Evolutionary conservation across 192 early-diverging fungal genomes (phyloP), one percentile per base, ranked within the genome.

Genomic region (Polychytrium aggregatum): DNA sequence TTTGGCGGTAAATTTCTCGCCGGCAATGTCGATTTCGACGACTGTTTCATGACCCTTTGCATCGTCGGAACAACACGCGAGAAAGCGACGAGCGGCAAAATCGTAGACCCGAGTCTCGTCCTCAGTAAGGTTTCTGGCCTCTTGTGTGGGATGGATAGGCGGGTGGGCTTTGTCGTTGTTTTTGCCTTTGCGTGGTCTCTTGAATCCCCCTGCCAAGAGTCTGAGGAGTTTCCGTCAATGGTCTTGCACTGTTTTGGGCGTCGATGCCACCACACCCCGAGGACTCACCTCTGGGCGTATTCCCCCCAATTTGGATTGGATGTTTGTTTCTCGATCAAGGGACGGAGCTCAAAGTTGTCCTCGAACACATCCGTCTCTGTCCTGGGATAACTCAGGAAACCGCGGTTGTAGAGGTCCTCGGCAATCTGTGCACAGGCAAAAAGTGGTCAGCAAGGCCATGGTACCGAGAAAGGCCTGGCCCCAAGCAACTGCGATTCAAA

Each of bases 151-250:
- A 59, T 98, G 92, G 55, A 98, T 98, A 9, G 95, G 95, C 17
- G 92, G 95, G 82, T 98, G 95, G 0, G 95, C 92, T 54, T 93
- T 81, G 58, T 98, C 95, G 57, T 95, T 90, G 52, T 87, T 78
- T 24, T 74, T 73, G 2, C 95, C 95, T 30, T 63, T 72, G 36
- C 91, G 75, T 10, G 95, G 92, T 34, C 60, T 59, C 40, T 53
- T 44, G 56, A 90, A 93, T 25, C 65, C 75, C 8, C 82, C 86
- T 40, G 73, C 52, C 0, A 75, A 55, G 5, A 94, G 62, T 17
- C 85, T 74, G 18, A 48, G 36, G 13, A 37, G 52, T 7, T 20
- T 16, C n/a, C 35, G 26, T 18, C 34, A 43, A n/a, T n/a, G n/a
- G n/a, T n/a, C n/a, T n/a, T n/a, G n/a, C n/a, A n/a, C n/a, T n/a